Conservation (phyloP, 2,329 filamentous ascomycete genomes). For the Dryadomyces sulphureus region DNA sequence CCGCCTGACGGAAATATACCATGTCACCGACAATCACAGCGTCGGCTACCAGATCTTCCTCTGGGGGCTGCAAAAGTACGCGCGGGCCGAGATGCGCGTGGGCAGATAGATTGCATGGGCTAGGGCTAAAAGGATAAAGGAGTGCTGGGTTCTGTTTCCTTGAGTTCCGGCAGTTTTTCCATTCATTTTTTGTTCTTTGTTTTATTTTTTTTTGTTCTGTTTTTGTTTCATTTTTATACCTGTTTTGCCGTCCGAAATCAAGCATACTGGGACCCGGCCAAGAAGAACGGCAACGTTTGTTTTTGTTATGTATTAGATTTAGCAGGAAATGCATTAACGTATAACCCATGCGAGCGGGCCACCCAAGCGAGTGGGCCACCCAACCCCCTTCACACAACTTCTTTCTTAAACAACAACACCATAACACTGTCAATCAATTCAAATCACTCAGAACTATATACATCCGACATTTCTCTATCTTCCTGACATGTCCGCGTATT, state of each 20-base stretch:
- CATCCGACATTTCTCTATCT: neutral
- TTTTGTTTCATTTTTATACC: neutral
- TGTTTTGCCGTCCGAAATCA: no score
- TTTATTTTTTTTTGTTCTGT: neutral
- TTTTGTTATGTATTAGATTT: neutral
- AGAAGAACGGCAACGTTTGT: no score
- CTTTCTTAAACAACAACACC: neutral
- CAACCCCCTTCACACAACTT: no score
- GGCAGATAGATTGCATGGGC: constrained; percentile 28
- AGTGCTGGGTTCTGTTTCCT: neutral
- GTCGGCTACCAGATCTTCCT: constrained; percentile 94
- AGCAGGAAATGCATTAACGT: neutral
- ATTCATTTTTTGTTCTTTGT: neutral
- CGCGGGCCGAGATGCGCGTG: constrained; percentile 76
- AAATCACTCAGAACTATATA: neutral
- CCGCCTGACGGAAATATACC: constrained; percentile 85
- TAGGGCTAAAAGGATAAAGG: no score
- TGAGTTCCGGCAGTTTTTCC: no score
- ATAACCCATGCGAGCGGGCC: no score
- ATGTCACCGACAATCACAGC: constrained; percentile 57
- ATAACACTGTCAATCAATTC: neutral
- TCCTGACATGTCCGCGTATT: no score
- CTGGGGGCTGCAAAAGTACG: constrained; percentile 67
- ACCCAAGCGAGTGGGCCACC: no score
- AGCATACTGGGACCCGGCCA: neutral